Evolutionary conservation across 2,329 filamentous ascomycete genomes (phyloP), one percentile per base, ranked within the genome.

Genomic region (Colletotrichum lupini): DNA sequence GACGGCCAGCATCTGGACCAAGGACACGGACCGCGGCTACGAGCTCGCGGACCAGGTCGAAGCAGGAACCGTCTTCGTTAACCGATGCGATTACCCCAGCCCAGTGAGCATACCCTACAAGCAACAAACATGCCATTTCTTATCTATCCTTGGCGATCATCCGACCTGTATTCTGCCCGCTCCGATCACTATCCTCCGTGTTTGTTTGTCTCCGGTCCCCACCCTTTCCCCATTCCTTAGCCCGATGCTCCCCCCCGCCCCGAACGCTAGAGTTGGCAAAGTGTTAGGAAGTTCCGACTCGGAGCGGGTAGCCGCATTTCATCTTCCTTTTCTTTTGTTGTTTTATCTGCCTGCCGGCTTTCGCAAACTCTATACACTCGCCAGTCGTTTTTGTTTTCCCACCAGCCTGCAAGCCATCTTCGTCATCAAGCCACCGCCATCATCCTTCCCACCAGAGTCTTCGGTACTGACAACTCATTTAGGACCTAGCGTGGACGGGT

Each of bases 1-100:
- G 74, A 98, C 96, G 4, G 96, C 95, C n/a, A 97, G 95, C 79
- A 95, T 98, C 78, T 98, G 96, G 96, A 98, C 95, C 71, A 97
- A 97, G 82, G 95, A 98, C 80, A 90, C 92, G 2, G 87, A 86
- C 58, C 92, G 88, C 80, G 96, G 93, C 19, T 91, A 95, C 77
- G 89, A 93, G 80, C 87, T 98, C 65, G 91, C 93, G 52, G 92
- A 97, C 68, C 87, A 92, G 63, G 91, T 98, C 60, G 95, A 98
- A 81, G 95, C 96, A 58, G 96, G 96, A 55, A 98, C 96, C 1
- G 95, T 98, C 61, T 98, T 98, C 84, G 94, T 98, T 78, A 98
- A 98, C 83, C 91, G 96, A 78, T 95, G 94, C 80, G 96, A 98
- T 82, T 98, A 91, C 82, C 96, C 96, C 60, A 95, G 93, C 81